Evolutionary conservation across 2,329 filamentous ascomycete species (phyloP).

Genomic region (Penicillium frequentans): DNA sequence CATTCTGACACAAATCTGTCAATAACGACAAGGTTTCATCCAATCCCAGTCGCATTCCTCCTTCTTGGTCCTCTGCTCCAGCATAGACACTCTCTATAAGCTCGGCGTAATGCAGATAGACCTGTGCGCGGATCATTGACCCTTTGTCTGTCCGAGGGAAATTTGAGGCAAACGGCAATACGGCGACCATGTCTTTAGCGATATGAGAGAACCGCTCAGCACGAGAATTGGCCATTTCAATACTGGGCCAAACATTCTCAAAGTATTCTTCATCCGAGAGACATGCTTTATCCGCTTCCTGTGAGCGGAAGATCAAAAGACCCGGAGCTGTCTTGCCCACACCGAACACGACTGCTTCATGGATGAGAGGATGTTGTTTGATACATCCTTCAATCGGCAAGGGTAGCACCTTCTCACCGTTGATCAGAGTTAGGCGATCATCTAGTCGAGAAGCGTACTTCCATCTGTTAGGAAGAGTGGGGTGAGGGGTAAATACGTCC

Average conservation of each 20-base stretch:
- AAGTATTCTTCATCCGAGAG: slow-evolving; percentile 37
- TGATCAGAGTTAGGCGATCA: slow-evolving; percentile 33
- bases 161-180: slow-evolving; percentile 33
- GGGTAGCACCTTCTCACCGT: slow-evolving; percentile 37
- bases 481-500: slow-evolving; percentile 35
- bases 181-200: slow-evolving; percentile 41
- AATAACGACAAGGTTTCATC: slow-evolving; percentile 36
- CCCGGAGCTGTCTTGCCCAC: slow-evolving; percentile 27
- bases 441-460: slow-evolving; percentile 35
- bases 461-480: slow-evolving; percentile 30
- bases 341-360: slow-evolving; percentile 35
- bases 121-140: slow-evolving; percentile 52
- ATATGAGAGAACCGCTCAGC: slow-evolving; percentile 48
- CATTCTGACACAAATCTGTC: slow-evolving; percentile 27
- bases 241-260: slow-evolving; percentile 36
- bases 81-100: slow-evolving; percentile 43
- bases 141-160: slow-evolving; percentile 57
- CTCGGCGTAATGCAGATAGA: slow-evolving; percentile 46
- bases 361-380: slow-evolving; percentile 31
- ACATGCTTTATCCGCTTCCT: slow-evolving; percentile 16
- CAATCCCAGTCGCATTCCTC: slow-evolving; percentile 33
- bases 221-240: slow-evolving; percentile 41
- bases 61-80: slow-evolving; percentile 17
- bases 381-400: slow-evolving; percentile 34
- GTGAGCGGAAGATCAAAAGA: slow-evolving; percentile 28